Conservation (phyloP, 805 yeast genomes). For the Monosporozyma aerobia region DNA sequence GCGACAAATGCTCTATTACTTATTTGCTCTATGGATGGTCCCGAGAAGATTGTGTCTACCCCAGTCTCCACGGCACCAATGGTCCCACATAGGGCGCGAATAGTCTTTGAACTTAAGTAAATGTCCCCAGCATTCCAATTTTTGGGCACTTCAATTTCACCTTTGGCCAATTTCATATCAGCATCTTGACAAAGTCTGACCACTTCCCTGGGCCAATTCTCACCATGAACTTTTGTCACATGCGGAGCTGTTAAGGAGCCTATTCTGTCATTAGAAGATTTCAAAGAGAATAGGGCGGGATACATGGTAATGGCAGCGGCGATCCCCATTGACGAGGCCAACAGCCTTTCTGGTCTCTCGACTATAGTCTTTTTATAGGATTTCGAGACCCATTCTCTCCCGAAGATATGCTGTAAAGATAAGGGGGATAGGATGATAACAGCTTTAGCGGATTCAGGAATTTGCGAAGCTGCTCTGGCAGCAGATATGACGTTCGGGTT, state of each 20-base stretch:
- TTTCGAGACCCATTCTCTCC: constrained; percentile 69
- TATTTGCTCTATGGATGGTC: constrained; percentile 28
- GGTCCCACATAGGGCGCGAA: constrained; percentile 67
- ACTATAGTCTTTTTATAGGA: constrained; percentile 59
- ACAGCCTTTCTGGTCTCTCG: constrained; percentile 71
- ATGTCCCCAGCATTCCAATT: constrained; percentile 82
- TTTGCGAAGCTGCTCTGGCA: constrained; percentile 27
- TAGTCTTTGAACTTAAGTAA: constrained; percentile 55
- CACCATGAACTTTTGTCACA: constrained; percentile 63
- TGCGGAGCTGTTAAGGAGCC: constrained; percentile 48
- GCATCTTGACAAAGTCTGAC: constrained; percentile 50
- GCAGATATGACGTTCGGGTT: constrained; percentile 31
- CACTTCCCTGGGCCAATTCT: constrained; percentile 57
- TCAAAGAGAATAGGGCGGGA: constrained; percentile 48
- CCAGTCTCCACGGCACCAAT: constrained; percentile 69
- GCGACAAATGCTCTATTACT: constrained; percentile 51
- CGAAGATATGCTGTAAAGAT: constrained; percentile 62
- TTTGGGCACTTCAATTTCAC: constrained; percentile 65
- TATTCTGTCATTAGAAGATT: constrained; percentile 32
- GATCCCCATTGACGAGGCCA: constrained; percentile 71
- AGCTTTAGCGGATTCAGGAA: constrained; percentile 39
- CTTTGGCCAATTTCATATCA: constrained; percentile 41
- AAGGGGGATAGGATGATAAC: constrained; percentile 59
- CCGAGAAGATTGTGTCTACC: constrained; percentile 43
- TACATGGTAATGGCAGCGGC: constrained; percentile 63